Conservation (phyloP, 805 yeast genomes). For the Sugiyamaella mastotermitis region DNA sequence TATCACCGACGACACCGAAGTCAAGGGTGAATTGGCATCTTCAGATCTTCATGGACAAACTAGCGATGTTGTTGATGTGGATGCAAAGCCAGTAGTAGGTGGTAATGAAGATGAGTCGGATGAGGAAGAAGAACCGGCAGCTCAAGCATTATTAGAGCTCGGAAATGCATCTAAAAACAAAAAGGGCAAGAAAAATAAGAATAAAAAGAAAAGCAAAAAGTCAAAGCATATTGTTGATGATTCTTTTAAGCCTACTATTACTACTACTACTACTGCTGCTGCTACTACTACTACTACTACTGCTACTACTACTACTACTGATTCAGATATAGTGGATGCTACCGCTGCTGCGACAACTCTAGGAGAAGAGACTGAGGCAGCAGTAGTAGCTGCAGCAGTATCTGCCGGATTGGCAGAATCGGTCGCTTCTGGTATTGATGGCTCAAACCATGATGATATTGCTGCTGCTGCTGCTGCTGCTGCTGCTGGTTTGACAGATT, state of each 20-base stretch:
- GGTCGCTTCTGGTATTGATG: background rate
- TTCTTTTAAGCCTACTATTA: background rate
- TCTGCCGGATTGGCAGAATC: background rate
- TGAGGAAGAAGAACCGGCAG: slow-evolving; percentile 15
- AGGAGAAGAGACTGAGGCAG: background rate
- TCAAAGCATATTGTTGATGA: slow-evolving; percentile 1
- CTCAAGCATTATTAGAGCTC: slow-evolving; percentile 19
- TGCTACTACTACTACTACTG: background rate
- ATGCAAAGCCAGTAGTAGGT: slow-evolving; percentile 3
- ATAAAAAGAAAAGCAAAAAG: slow-evolving; percentile 3
- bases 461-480: slow-evolving; percentile 13
- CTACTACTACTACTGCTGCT: background rate
- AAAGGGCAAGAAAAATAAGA: slow-evolving; percentile 4
- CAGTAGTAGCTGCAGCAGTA: background rate
- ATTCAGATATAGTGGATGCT: background rate
- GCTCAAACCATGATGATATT: background rate
- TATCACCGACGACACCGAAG: slow-evolving; percentile 8
- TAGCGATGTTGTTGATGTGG: background rate
- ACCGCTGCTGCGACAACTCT: background rate
- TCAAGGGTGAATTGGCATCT: background rate
- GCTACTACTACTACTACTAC: too few species aligned
- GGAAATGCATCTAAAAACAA: slow-evolving; percentile 12
- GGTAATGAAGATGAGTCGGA: too few species aligned
- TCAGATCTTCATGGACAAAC: slow-evolving; percentile 3
- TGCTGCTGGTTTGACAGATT: slow-evolving; percentile 4